These are phyloP conservation scores for Boletus patriciae DNA, from an alignment of 768 basidiomycete species.

Conservation along the genomic window DNA sequence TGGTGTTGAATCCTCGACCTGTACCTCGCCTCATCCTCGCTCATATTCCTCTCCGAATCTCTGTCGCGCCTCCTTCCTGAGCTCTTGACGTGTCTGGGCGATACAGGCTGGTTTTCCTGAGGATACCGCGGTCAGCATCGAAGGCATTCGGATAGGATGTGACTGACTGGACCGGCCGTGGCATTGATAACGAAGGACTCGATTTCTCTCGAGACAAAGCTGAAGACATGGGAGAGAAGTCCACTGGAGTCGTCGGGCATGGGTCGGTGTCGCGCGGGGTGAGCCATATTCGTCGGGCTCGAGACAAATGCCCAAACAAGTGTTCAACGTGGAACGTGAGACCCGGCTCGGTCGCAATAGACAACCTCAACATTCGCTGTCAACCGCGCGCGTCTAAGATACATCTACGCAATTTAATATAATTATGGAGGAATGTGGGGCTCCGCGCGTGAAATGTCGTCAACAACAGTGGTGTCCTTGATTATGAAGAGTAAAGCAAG, in stretches of 20 bases:
- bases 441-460: constrained; percentile 3
- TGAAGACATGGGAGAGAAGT: constrained; percentile 62
- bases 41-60: constrained; percentile 10
- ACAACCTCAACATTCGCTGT: constrained; percentile 4
- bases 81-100: constrained; percentile 12
- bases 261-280: constrained; percentile 5
- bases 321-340: constrained; percentile 12
- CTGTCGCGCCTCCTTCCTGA: constrained; percentile 8
- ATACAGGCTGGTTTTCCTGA: constrained; percentile 17
- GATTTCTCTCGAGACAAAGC: constrained; percentile 68
- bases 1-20: constrained; percentile 8
- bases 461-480: constrained; percentile 12
- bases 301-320: constrained; percentile 1
- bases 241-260: constrained; percentile 28
- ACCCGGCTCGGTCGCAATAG: constrained; percentile 18
- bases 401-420: constrained; percentile 11
- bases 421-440: constrained; percentile 7
- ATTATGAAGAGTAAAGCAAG: constrained; percentile 9
- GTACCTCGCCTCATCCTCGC: constrained; percentile 13
- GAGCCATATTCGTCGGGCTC: constrained; percentile 9
- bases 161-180: constrained; percentile 39
- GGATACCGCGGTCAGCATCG: constrained; percentile 5
- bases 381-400: background rate
- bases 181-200: constrained; percentile 70
- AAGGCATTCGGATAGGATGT: background rate